Evolutionary conservation across 495 filamentous ascomycete genomes (phyloP), one percentile per base, ranked within the genome.

Genomic region (Ramalina peruviana): DNA sequence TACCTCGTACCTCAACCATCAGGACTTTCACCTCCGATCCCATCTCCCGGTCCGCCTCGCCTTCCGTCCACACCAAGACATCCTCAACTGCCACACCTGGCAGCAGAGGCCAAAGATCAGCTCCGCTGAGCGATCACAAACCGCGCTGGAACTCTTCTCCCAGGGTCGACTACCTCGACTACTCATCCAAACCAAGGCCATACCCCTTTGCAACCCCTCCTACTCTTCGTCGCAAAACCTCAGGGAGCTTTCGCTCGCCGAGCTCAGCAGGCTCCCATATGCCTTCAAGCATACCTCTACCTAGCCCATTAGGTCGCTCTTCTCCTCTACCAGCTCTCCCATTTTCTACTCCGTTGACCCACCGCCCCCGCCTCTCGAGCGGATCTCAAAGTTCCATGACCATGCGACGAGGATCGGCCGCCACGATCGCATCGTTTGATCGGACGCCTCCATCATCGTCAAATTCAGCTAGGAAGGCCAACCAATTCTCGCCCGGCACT

Each of bases 121-220:
- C 65, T 4, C 72, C 76, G 2, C 67, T 65, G 13, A 54, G 62
- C 20, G 71, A 75, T 50, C 74, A 75, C 56, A 78, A 83, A 37
- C 89, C 89, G 13, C 75, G 82, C 46, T 96, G 89, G 89, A 94
- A 83, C 60, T 51, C 60, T 6, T 86, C 81, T 36, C 79, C 77
- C 12, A 92, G 87, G 59, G 78, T 82, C 43, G 73, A 71, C 5
- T 78, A 83, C 49, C 70, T 80, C 20, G 71, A 83, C 27, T 76
- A 79, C 15, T 80, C 82, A 20, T 80, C 86, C 61, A 79, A 78
- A 58, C 83, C 79, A 63, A 84, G 80, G 60, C 75, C 84, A 4
- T 64, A 81, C 4, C 70, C 71, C 26, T 63, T 78, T 25, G 79
- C 79, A 12, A 82, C 78, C 1, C 76, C 81, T 9, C 77, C 74